Evolutionary conservation across 176 grass and related monocot genomes (phyloP).

Genomic region (Rhynchospora tenuis): DNA sequence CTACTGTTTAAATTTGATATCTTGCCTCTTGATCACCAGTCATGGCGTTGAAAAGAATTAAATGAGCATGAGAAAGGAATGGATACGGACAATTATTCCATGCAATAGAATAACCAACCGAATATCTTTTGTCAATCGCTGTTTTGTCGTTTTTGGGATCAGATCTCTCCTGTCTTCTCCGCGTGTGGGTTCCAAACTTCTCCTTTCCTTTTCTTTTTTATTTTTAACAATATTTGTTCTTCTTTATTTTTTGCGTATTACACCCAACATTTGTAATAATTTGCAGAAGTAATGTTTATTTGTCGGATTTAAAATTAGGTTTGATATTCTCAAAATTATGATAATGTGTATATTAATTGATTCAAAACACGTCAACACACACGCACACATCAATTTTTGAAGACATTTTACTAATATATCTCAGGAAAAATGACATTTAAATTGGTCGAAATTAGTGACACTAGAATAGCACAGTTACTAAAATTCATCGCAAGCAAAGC

Average conservation of each 20-base stretch:
- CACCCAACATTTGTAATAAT: background rate
- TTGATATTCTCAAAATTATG: background rate
- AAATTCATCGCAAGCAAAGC: too few species aligned
- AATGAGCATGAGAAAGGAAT: background rate
- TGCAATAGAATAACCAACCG: background rate
- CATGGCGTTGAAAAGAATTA: background rate
- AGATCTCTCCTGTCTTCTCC: constrained; percentile 7
- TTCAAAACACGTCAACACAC: too few species aligned
- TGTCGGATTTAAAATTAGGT: background rate
- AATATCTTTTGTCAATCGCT: constrained; percentile 8
- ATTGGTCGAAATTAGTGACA: background rate
- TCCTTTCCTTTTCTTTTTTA: background rate
- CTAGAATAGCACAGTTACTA: background rate
- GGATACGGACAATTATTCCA: constrained; percentile 8
- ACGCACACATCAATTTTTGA: too few species aligned
- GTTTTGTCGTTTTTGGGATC: constrained; percentile 8
- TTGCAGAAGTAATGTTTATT: background rate
- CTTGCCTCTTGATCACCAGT: background rate
- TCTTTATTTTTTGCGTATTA: background rate
- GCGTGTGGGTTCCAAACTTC: background rate
- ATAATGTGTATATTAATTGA: too few species aligned
- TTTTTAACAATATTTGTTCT: background rate
- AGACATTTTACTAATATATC: too few species aligned
- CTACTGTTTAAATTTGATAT: background rate
- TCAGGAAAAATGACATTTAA: background rate